These are phyloP conservation scores for Oryza longistaminata DNA, from an alignment of 176 grass and related monocot species.

Conservation along the genomic window DNA sequence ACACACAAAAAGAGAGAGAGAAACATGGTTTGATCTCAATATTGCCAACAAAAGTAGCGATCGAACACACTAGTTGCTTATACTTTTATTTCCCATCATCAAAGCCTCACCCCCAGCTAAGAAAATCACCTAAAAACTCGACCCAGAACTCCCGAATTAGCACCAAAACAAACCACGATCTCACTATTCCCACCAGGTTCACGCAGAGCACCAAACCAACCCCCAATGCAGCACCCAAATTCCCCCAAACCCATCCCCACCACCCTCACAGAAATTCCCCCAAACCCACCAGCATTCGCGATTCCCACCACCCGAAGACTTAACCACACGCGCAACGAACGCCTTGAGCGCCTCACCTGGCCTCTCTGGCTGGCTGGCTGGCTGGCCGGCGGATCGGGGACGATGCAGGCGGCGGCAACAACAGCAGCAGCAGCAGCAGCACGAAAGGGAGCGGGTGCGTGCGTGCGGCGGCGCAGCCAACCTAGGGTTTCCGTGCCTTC, in stretches of 20 bases:
- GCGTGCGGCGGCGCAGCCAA: background rate
- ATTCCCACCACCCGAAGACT: background rate
- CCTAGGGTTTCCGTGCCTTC: background rate
- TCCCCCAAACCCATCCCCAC: background rate
- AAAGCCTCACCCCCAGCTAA: background rate
- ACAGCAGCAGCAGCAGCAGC: background rate
- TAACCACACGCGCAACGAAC: background rate
- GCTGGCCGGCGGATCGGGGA: slow-evolving; percentile 4
- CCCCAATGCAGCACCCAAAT: slow-evolving; percentile 13
- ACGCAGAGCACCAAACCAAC: background rate
- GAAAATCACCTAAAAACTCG: background rate
- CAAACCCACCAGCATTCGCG: slow-evolving; percentile 22
- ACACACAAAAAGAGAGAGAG: background rate
- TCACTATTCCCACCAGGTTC: background rate
- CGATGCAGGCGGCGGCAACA: background rate
- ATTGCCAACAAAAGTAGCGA: background rate
- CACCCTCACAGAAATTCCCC: background rate
- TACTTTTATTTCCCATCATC: background rate
- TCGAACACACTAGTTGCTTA: background rate
- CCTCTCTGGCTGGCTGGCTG: background rate
- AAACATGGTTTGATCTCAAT: background rate
- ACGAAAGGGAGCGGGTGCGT: background rate
- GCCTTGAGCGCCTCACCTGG: background rate
- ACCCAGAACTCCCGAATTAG: background rate
- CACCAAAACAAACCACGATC: background rate